phyloP scores from a whole-genome alignment of 2,329 filamentous ascomycete species.

The Truncatella angustata region DNA sequence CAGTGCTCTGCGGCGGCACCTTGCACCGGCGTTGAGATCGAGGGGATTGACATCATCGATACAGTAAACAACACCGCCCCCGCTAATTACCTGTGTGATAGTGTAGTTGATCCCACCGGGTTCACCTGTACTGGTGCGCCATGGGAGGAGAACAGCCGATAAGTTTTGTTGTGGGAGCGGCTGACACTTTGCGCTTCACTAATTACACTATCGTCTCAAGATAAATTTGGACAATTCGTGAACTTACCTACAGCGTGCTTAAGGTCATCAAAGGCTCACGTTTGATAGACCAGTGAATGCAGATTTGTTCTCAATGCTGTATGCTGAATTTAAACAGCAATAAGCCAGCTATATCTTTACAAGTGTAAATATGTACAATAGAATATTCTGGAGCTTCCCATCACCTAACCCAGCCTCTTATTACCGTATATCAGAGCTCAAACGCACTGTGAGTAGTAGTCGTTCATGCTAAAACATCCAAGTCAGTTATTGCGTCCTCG shows the following conservation, averaged over 20 bases:
- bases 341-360: not conserved
- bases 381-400: not conserved
- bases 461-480: not conserved
- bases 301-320: too few relatives aligned
- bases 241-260: too few relatives aligned
- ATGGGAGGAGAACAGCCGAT: slow-evolving; percentile 12
- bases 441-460: slow-evolving; percentile 9
- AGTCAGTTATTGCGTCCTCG: not conserved
- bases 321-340: too few relatives aligned
- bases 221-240: too few relatives aligned
- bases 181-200: too few relatives aligned
- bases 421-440: not conserved
- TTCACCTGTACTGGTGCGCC: slow-evolving; percentile 10
- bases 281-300: too few relatives aligned
- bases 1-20: slow-evolving; percentile 11
- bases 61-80: slow-evolving; percentile 10
- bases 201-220: too few relatives aligned
- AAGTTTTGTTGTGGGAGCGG: too few relatives aligned
- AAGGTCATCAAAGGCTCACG: too few relatives aligned
- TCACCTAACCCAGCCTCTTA: not conserved
- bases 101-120: not conserved
- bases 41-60: slow-evolving; percentile 7
- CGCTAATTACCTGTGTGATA: slow-evolving; percentile 9
- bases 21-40: slow-evolving; percentile 10
- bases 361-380: slow-evolving; percentile 1